A percentile compares a stretch with the other conserved stretches of the same genome.
Conservation (phyloP, 352 stramenopile species). For the Phytophthora vignae region DNA sequence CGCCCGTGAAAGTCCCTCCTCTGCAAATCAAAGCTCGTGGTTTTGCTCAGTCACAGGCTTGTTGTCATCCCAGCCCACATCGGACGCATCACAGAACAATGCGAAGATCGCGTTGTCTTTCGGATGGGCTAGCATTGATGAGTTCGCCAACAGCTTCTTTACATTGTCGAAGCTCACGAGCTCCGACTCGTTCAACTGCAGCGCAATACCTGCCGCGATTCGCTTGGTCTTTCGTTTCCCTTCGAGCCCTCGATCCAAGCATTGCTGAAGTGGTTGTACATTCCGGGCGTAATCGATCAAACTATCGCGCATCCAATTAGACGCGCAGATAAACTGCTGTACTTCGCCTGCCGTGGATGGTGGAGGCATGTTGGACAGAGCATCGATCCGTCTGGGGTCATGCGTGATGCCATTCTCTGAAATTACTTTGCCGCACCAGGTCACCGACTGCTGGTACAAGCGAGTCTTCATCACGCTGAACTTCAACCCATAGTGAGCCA, state of each 20-base stretch:
- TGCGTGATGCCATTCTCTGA: not conserved
- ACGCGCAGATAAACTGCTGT: constrained; percentile 6
- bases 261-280: constrained; percentile 8
- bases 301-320: constrained; percentile 1
- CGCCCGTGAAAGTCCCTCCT: too few species aligned
- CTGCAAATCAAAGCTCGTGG: too few species aligned
- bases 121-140: constrained; percentile 5
- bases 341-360: not conserved
- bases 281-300: constrained; percentile 3
- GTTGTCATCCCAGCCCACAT: not conserved
- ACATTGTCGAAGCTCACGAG: constrained; percentile 2
- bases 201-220: not conserved
- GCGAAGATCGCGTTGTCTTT: not conserved
- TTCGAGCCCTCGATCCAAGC: not conserved
- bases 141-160: constrained; percentile 1
- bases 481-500: constrained; percentile 2
- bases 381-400: not conserved
- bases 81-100: constrained; percentile 12
- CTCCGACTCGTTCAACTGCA: not conserved
- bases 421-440: too few species aligned
- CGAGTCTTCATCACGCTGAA: constrained; percentile 4
- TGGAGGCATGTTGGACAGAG: constrained; percentile 3
- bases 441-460: too few species aligned
- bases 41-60: too few species aligned
- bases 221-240: constrained; percentile 9